Evolutionary conservation across 169 alveolate species (phyloP), one percentile per base, ranked within the genome.

Genomic region (Theileria orientalis): DNA sequence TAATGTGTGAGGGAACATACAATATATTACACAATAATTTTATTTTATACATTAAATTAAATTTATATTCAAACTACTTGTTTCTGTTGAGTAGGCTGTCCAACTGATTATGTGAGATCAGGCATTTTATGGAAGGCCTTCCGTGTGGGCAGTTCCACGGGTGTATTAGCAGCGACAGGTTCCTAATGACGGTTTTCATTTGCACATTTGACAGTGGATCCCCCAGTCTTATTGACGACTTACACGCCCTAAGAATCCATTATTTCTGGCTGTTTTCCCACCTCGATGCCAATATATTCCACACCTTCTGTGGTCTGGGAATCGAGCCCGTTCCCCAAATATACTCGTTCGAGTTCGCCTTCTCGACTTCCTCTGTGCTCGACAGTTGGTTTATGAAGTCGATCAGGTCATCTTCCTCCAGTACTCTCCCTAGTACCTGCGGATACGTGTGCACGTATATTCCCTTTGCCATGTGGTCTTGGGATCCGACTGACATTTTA

Each of bases 81-180:
- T 37, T 37, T 37, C 9, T 37, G 9, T 37, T 37, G 9, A 79
- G 13, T 0, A 79, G 60, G 5, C 56, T n/a, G 25, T 64, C 41
- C 19, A 79, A 21, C 30, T 79, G 87, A 25, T 70, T 67, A 25
- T 71, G 66, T 37, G 87, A 68, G 9, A 79, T 73, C 41, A 89
- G 76, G 54, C 89, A 84, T 51, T 89, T 89, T 63, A 98, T 93
- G n/a, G 99, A 96, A 5, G 99, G 99, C 51, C 99, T 85, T 5
- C 99, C 99, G 85, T 98, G 99, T 32, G 99, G 99, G 76, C 99
- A 98, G 85, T 97, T 97, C 99, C 99, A 98, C 8, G 99, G 99
- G 54, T 96, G 95, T 44, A 95, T 86, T 32, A 98, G 86, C 33
- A 85, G 84, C 5, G 96, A 73, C 82, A 98, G 83, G 52, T 91